Percentiles rank a stretch among this genome's conserved stretches.
Evolutionary conservation across 2,329 filamentous ascomycete species (phyloP).

Genomic region (Seiridium unicorne): DNA sequence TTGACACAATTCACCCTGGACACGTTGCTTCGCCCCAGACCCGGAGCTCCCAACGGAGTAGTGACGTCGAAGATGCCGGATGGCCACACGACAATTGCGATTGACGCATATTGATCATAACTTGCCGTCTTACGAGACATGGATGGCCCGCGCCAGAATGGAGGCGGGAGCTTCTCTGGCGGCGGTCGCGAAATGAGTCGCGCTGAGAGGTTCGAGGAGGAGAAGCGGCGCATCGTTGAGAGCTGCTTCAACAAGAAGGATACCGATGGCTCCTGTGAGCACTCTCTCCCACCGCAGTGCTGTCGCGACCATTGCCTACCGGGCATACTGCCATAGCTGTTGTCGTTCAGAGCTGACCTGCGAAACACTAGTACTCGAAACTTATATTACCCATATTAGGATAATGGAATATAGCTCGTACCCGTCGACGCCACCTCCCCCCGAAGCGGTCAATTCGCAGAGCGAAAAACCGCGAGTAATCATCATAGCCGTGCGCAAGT

Average conservation of each 20-base stretch:
- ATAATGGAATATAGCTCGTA: constrained; percentile 84
- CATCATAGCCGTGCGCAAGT: constrained; percentile 89
- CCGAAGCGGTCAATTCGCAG: constrained; percentile 64
- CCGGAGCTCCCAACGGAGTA: background rate
- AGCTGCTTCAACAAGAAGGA: constrained; percentile 94
- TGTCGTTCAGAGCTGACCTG: constrained; percentile 9
- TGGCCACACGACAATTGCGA: background rate
- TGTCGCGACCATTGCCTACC: background rate
- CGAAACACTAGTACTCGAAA: constrained; percentile 66
- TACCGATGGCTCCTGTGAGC: constrained; percentile 78
- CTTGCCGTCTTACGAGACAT: background rate
- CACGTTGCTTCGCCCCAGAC: background rate
- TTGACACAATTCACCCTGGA: background rate
- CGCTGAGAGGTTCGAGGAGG: constrained; percentile 92
- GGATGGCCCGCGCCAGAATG: constrained; percentile 12
- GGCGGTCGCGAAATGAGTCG: constrained; percentile 35
- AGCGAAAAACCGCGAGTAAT: constrained; percentile 89
- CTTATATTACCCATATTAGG: constrained; percentile 95
- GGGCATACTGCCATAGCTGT: background rate
- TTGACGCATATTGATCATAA: background rate
- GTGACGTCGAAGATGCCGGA: constrained; percentile 3
- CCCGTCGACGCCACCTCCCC: constrained; percentile 81
- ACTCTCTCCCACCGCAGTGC: constrained; percentile 7
- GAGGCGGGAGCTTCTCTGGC: background rate
- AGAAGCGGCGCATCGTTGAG: constrained; percentile 90